Conservation (phyloP, 192 early-diverging fungal genomes). For the Geranomyces michiganensis region DNA sequence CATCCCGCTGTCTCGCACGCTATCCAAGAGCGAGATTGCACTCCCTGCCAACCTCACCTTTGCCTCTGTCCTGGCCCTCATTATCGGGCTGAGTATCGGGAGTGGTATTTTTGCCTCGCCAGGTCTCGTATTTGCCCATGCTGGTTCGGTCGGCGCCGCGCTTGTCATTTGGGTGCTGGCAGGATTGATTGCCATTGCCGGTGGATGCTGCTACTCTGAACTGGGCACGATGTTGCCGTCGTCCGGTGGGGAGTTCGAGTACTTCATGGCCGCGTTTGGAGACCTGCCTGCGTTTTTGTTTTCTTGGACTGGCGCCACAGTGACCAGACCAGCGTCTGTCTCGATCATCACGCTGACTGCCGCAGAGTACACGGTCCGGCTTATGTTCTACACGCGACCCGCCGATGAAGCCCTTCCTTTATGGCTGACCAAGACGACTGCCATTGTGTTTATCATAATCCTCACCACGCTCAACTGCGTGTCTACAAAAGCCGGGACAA, state of each 20-base stretch:
- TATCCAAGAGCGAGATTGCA: constrained; percentile 33
- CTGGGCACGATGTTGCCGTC: constrained; percentile 82
- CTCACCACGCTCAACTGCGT: constrained; percentile 48
- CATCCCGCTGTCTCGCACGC: constrained; percentile 35
- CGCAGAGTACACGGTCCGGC: constrained; percentile 75
- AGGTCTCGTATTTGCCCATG: constrained; percentile 50
- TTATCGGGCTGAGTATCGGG: constrained; percentile 54
- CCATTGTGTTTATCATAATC: constrained; percentile 41
- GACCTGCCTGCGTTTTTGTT: constrained; percentile 74
- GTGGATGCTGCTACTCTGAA: constrained; percentile 88
- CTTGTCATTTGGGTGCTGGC: constrained; percentile 42
- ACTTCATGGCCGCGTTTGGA: constrained; percentile 78
- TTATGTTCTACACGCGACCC: constrained; percentile 48
- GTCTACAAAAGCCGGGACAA: constrained; percentile 39
- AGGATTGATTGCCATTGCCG: constrained; percentile 65
- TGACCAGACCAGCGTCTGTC: constrained; percentile 62
- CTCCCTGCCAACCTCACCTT: constrained; percentile 35
- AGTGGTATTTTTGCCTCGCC: constrained; percentile 70
- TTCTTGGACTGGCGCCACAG: constrained; percentile 71
- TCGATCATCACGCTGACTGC: constrained; percentile 77
- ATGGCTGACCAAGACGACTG: constrained; percentile 50
- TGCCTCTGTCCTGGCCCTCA: constrained; percentile 42
- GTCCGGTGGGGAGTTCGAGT: constrained; percentile 88
- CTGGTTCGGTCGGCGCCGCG: constrained; percentile 40
- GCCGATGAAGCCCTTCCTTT: constrained; percentile 10